phyloP scores from a whole-genome alignment of 768 basidiomycete species.

The Podaxis sp. region DNA sequence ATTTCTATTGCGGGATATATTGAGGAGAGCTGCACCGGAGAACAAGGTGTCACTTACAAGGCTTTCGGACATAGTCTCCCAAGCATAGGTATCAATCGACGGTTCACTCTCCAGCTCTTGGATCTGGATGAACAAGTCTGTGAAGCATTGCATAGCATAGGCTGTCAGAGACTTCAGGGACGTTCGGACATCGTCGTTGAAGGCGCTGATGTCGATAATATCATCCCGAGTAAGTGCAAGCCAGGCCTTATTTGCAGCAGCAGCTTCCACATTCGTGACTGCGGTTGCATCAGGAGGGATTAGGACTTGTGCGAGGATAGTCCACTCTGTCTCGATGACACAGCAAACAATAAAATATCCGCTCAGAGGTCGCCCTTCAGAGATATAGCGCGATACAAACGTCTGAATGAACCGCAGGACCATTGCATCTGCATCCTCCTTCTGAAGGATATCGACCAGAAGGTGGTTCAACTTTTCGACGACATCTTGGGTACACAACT shows the following conservation, averaged over 20 bases:
- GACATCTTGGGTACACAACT: constrained; percentile 62
- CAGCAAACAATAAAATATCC: constrained; percentile 92
- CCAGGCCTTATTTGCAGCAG: constrained; percentile 86
- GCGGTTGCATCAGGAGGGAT: constrained; percentile 32
- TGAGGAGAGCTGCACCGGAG: neutral
- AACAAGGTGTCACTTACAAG: constrained; percentile 48
- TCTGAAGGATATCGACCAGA: constrained; percentile 60
- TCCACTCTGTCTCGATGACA: constrained; percentile 83
- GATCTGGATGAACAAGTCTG: constrained; percentile 74
- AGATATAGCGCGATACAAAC: constrained; percentile 73
- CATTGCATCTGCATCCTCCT: constrained; percentile 50
- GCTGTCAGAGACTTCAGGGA: constrained; percentile 49
- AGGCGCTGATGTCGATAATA: constrained; percentile 40
- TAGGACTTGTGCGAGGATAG: constrained; percentile 72
- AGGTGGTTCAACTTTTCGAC: constrained; percentile 76
- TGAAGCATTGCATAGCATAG: constrained; percentile 74
- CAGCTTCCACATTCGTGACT: constrained; percentile 58
- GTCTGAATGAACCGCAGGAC: constrained; percentile 60
- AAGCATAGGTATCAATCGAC: constrained; percentile 82
- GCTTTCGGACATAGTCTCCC: constrained; percentile 91
- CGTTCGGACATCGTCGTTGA: constrained; percentile 34
- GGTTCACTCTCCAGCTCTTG: constrained; percentile 83
- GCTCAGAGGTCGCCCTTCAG: constrained; percentile 74
- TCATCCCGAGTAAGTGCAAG: constrained; percentile 58
- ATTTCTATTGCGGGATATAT: constrained; percentile 55